Conservation (phyloP, 2,329 filamentous ascomycete species). For the Penicillium hesseltinei region DNA sequence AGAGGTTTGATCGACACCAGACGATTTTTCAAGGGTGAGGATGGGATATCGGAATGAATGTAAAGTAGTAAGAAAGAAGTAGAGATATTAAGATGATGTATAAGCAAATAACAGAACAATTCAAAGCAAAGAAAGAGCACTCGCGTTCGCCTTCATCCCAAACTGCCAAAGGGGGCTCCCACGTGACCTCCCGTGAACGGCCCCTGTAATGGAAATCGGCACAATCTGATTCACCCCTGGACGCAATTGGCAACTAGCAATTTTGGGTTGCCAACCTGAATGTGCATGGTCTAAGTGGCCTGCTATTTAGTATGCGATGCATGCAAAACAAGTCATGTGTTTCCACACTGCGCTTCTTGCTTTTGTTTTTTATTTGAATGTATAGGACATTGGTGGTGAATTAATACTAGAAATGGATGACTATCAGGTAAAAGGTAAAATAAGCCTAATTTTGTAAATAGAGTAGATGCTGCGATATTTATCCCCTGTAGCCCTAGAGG, state of each 20-base stretch:
- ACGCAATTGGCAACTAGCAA: background rate
- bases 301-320: background rate
- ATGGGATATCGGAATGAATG: background rate
- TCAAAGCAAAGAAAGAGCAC: background rate
- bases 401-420: background rate
- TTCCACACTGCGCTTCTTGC: background rate
- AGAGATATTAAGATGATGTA: slow-evolving; percentile 3
- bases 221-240: background rate
- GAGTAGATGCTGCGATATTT: background rate
- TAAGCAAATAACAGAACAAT: background rate
- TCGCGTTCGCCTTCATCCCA: background rate
- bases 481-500: background rate
- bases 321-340: background rate
- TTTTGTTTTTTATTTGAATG: background rate
- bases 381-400: background rate
- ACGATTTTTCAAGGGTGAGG: background rate
- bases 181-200: slow-evolving; percentile 8
- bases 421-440: background rate
- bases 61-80: background rate
- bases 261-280: background rate
- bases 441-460: background rate
- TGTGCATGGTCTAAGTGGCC: no score
- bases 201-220: background rate
- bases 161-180: slow-evolving; percentile 1
- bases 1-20: background rate